phyloP scores from a whole-genome alignment of 768 basidiomycete genomes.

The Russula griseocarnosa region DNA sequence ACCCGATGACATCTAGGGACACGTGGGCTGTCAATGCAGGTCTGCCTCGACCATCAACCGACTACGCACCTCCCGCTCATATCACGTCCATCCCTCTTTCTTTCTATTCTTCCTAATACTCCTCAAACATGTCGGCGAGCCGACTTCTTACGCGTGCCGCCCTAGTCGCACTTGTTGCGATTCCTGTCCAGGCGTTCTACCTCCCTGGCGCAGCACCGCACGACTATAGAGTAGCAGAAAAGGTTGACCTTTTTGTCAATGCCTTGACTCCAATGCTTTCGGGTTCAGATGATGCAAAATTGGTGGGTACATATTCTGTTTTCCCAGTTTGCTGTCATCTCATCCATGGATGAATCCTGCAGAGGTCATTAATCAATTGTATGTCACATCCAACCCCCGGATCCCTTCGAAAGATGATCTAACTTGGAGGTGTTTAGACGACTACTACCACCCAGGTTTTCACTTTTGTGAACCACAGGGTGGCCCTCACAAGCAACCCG shows the following conservation, averaged over 20 bases:
- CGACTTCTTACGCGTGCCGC: constrained; percentile 28
- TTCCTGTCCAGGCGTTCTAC: constrained; percentile 64
- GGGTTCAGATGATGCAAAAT: constrained; percentile 61
- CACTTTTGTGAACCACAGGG: constrained; percentile 80
- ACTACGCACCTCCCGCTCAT: neutral
- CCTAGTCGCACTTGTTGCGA: constrained; percentile 27
- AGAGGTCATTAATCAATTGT: constrained; percentile 95
- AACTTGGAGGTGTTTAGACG: constrained; percentile 49
- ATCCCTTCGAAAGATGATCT: neutral
- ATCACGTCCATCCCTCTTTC: neutral
- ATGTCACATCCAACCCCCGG: constrained; percentile 27
- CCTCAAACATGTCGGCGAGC: constrained; percentile 22
- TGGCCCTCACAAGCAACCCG: constrained; percentile 71
- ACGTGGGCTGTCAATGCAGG: neutral
- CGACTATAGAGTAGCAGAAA: constrained; percentile 70
- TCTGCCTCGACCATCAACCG: neutral
- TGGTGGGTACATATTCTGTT: constrained; percentile 46
- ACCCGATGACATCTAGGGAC: neutral
- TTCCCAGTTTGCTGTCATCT: neutral
- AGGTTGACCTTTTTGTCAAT: constrained; percentile 80
- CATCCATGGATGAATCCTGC: neutral
- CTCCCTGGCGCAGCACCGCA: constrained; percentile 87
- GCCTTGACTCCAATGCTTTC: constrained; percentile 82
- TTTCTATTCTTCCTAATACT: neutral
- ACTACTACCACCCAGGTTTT: constrained; percentile 86